Base-by-base conservation (phyloP, 2,329 filamentous ascomycete genomes). In the Aspergillus quadricinctus region DNA sequence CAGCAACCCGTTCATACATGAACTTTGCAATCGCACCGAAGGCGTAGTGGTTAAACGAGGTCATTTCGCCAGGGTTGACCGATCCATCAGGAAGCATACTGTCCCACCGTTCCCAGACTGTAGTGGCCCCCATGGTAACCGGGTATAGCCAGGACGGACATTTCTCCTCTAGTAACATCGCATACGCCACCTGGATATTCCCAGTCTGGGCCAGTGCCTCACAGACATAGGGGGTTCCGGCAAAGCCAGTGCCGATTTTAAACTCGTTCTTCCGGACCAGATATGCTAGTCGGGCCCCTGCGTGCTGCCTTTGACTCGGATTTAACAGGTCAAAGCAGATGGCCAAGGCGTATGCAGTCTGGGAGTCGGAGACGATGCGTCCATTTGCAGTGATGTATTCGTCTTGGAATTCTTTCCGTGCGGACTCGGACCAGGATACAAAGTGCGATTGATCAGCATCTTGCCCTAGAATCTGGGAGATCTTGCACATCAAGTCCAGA, bases 61-160 rank as follows among this genome's bases (percentile, higher is more conserved):
- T 78, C 76, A 78, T 77, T 17, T 68, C 59, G 0, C 75, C 75
- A 0, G 72, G 66, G 50, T 78, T 78, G 49, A 77, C 66, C 1
- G 56, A 62, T 1, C 72, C 73, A 50, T 77, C 66, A 0, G 73
- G 68, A 4, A 72, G 57, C 64, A 78, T 69, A 48, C 66, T 71
- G 57, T 78, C 71, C 76, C 76, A 78, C 8, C 76, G 66, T 56
- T 79, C 76, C 76, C 75, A 79, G 8, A 72, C 70, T 0, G 75
- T 78, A 0, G 77, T 78, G 0, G 70, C 74, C 2, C 70, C 71
- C 74, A 76, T 76, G 7, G 61, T 68, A 11, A 77, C 68, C 4
- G 69, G 72, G 52, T 76, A 77, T 10, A 78, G 64, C 73, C 73
- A 75, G 0, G 68, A 72, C 0, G 75, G 74, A 25, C 64, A 66